These are phyloP conservation scores for Citrus australasica DNA, from an alignment of 345 rosid genomes.

Conservation along the genomic window DNA sequence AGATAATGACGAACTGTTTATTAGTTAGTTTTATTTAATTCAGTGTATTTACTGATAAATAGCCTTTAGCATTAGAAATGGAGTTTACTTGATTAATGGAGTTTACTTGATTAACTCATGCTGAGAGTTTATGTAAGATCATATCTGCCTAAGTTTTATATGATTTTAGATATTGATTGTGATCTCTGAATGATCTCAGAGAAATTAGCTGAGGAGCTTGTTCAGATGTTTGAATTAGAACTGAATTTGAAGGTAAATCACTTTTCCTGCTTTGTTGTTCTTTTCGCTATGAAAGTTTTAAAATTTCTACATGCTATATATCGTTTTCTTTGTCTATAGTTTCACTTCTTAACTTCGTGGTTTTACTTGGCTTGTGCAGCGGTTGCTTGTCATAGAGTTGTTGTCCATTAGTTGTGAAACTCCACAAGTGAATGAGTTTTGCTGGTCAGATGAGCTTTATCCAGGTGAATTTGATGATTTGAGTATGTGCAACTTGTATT, in stretches of 20 bases:
- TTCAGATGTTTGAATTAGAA: slow-evolving; percentile 71
- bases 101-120: not conserved
- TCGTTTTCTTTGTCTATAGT: not conserved
- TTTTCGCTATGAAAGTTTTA: not conserved
- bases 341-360: slow-evolving; percentile 1
- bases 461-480: slow-evolving; percentile 67
- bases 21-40: not conserved
- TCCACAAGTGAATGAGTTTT: slow-evolving; percentile 26
- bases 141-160: not conserved
- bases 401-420: slow-evolving; percentile 44
- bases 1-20: not conserved
- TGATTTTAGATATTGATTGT: slow-evolving; percentile 5
- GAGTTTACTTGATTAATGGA: not conserved
- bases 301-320: not conserved
- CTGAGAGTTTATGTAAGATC: not conserved
- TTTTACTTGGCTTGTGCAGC: slow-evolving; percentile 36
- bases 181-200: slow-evolving; percentile 40
- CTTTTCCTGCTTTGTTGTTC: not conserved
- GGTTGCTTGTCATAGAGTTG: slow-evolving; percentile 57
- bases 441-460: slow-evolving; percentile 76
- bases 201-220: slow-evolving; percentile 68
- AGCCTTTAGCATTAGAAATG: not conserved
- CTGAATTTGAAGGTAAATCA: slow-evolving; percentile 64
- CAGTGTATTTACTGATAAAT: not conserved
- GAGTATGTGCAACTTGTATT: slow-evolving; percentile 45